Evolutionary conservation across 1,284 basidiomycete genomes (phyloP), one percentile per base, ranked within the genome.

Genomic region (Peniophora sp.): DNA sequence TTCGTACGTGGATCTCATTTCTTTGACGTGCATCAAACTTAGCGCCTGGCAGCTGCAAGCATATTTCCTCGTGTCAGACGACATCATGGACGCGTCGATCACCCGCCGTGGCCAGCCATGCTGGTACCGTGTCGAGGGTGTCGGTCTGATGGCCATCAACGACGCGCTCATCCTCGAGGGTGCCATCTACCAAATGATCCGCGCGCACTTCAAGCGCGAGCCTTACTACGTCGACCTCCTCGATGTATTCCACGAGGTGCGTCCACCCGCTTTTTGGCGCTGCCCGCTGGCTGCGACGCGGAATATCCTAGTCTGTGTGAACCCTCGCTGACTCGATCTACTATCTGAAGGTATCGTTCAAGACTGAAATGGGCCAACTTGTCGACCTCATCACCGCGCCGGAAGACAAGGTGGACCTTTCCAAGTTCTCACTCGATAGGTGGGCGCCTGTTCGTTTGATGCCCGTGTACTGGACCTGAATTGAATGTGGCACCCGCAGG

Each of bases 91-190:
- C 67, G 69, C 79, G 22, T 92, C 87, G 47, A 84, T 97, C 61
- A 99, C 95, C 5, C 88, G 97, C 39, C 85, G 96, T n/a, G 88
- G 91, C n/a, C 95, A 98, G 66, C 91, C 95, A 0, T 99, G 96
- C 72, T 99, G 92, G 91, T 99, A 96, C 74, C 79, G 81, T 54
- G 68, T 85, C 35, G 81, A 84, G 15, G 70, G 73, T 23, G 84
- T 99, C 51, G 85, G 84, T 49, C 84, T 87, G 68, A 87, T 97
- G 56, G 93, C 97, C 15, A 88, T 99, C 73, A 99, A 99, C 73
- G 96, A 99, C 64, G 77, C 92, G 1, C 96, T 97, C 76, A 92
- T 99, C 90, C 85, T 99, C 64, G 93, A 97, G 66, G 85, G 81
- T 3, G 88, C 95, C 37, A 97, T 99, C 68, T 99, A 97, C 72